A percentile compares a stretch with the other conserved stretches of the same genome.
Conservation (phyloP, 768 basidiomycete species). For the Termitomyces sp. region DNA sequence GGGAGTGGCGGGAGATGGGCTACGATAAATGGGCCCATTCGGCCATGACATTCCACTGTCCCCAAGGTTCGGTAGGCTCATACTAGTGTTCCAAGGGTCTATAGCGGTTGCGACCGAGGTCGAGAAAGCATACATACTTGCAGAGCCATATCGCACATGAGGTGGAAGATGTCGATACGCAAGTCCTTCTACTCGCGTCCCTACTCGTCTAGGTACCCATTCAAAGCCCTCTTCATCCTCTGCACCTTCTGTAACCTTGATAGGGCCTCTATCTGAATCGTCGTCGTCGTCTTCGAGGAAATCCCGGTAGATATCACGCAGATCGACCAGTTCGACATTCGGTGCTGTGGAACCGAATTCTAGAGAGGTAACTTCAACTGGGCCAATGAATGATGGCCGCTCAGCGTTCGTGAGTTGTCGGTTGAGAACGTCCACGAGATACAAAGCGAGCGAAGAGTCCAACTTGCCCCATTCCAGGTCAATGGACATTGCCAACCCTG, state of each 20-base stretch:
- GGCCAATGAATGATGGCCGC: conserved; percentile 93
- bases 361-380: conserved; percentile 78
- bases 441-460: conserved; percentile 61
- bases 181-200: conserved; percentile 48
- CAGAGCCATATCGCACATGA: conserved; percentile 57
- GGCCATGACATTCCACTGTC: conserved; percentile 26
- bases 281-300: conserved; percentile 85
- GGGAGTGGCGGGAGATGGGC: conserved; percentile 28
- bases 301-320: conserved; percentile 91
- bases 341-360: conserved; percentile 84
- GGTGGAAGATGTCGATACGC: conserved; percentile 70
- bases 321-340: conserved; percentile 84
- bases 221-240: conserved; percentile 78
- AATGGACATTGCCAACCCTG: conserved; percentile 67
- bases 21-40: conserved; percentile 25
- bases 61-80: conserved; percentile 31
- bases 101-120: conserved; percentile 38
- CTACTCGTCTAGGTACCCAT: conserved; percentile 69
- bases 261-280: conserved; percentile 41
- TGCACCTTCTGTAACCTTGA: conserved; percentile 43
- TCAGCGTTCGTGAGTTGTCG: conserved; percentile 61
- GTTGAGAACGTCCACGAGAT: conserved; percentile 74
- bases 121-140: conserved; percentile 55
- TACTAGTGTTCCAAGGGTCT: conserved; percentile 38
- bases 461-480: conserved; percentile 92